Percentiles rank a stretch among this genome's conserved stretches.
Conservation (phyloP, 345 rosid genomes). For the Iberis pinnata region DNA sequence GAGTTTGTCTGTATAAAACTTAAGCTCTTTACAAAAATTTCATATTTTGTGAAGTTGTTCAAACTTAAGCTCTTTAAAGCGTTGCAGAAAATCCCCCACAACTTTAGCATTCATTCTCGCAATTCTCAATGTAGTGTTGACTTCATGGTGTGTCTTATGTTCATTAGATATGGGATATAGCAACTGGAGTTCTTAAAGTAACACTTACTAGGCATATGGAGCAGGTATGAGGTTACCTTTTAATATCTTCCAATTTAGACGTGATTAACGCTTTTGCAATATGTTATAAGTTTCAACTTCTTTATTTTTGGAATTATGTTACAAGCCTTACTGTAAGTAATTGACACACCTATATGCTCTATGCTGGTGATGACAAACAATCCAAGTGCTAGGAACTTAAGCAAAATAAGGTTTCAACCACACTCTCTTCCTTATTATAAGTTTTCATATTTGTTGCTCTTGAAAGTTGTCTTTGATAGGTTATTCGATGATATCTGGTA, state of each 20-base stretch:
- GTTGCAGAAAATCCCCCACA: no score
- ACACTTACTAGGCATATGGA: conserved; percentile 90
- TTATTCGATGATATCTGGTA: conserved; percentile 83
- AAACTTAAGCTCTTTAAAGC: no score
- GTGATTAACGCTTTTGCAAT: conserved; percentile 1
- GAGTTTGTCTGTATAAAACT: no score
- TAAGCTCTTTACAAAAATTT: no score
- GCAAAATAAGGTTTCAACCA: conserved; percentile 71
- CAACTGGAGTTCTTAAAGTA: conserved; percentile 75
- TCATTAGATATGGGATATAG: conserved; percentile 85
- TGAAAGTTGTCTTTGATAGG: conserved; percentile 36
- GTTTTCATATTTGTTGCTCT: conserved; percentile 1
- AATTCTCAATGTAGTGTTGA: background rate
- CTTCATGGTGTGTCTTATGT: conserved; percentile 5
- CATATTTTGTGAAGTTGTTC: background rate
- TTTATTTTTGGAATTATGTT: conserved; percentile 7
- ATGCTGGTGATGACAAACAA: conserved; percentile 93
- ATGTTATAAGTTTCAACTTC: background rate
- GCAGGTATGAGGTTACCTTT: conserved; percentile 65
- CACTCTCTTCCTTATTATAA: background rate
- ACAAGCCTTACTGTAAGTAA: conserved; percentile 87
- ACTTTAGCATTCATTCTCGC: conserved; percentile 5
- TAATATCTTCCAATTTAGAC: background rate
- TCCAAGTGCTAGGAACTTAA: conserved; percentile 99
- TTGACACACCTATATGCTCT: conserved; percentile 84